These are phyloP conservation scores for Beauveria rudraprayagi DNA, from an alignment of 2,329 filamentous ascomycete genomes.

Conservation along the genomic window DNA sequence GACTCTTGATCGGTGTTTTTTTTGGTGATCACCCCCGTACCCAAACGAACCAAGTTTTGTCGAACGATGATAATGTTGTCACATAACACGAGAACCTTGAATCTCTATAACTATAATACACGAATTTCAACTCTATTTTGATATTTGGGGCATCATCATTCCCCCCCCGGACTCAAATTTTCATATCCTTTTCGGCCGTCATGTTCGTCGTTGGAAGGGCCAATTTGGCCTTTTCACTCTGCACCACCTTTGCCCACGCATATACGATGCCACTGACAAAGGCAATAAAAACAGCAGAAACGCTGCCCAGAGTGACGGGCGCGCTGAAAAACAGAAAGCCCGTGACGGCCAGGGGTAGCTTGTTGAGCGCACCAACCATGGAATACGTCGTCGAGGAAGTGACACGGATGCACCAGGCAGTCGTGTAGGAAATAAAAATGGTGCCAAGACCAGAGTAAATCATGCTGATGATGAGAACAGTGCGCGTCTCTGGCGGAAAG, in stretches of 20 bases:
- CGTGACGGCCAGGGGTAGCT: constrained; percentile 88
- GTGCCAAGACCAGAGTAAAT: constrained; percentile 86
- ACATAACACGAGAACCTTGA: too few species aligned
- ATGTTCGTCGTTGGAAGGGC: constrained; percentile 55
- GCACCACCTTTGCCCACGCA: constrained; percentile 54
- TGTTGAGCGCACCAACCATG: constrained; percentile 97
- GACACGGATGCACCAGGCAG: constrained; percentile 95
- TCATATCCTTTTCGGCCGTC: not conserved
- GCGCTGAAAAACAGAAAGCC: constrained; percentile 94
- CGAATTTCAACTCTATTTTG: not conserved
- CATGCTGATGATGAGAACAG: constrained; percentile 78
- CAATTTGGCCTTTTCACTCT: constrained; percentile 58
- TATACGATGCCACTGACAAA: constrained; percentile 93
- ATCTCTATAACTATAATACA: not conserved
- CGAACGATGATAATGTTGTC: too few species aligned
- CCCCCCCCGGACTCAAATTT: not conserved
- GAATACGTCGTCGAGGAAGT: constrained; percentile 97
- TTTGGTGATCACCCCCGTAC: too few species aligned
- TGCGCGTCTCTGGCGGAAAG: constrained; percentile 77
- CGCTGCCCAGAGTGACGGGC: constrained; percentile 83
- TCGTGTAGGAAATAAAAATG: constrained; percentile 99
- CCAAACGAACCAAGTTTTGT: too few species aligned
- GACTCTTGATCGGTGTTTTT: too few species aligned
- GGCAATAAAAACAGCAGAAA: constrained; percentile 83
- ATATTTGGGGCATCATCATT: not conserved